These are phyloP conservation scores for Pseudopyrenochaeta lycopersici DNA, from an alignment of 2,329 filamentous ascomycete genomes.

Conservation along the genomic window DNA sequence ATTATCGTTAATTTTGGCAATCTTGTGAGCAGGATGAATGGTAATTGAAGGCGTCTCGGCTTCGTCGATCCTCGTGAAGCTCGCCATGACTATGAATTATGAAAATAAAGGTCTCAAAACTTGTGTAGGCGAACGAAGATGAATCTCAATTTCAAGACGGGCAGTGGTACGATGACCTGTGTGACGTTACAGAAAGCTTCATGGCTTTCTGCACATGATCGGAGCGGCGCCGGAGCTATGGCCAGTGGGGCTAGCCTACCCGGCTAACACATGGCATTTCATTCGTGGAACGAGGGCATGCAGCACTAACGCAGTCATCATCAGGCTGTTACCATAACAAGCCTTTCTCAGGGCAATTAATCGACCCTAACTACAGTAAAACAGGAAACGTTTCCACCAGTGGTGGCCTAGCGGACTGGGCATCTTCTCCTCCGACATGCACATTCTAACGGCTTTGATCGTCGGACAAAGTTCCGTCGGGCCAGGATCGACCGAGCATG, in stretches of 20 bases:
- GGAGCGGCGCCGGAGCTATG: conserved; percentile 12
- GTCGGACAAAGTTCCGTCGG: conserved; percentile 7
- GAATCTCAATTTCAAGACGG: background rate
- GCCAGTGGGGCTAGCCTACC: conserved; percentile 2
- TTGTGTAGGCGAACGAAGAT: background rate
- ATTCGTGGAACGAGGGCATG: conserved; percentile 14
- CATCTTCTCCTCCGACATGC: background rate
- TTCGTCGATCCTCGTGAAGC: conserved; percentile 73
- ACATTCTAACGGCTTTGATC: conserved; percentile 4
- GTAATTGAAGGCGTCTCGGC: conserved; percentile 70
- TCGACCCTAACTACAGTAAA: conserved; percentile 1
- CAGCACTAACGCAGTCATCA: background rate
- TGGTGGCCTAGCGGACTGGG: background rate
- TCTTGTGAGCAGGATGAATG: conserved; percentile 69
- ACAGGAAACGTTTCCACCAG: conserved; percentile 15
- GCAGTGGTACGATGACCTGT: conserved; percentile 13
- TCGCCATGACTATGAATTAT: conserved; percentile 66
- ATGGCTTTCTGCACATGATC: conserved; percentile 12
- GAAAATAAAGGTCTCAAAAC: background rate
- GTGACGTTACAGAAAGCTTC: conserved; percentile 18
- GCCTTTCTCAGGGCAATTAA: conserved; percentile 1
- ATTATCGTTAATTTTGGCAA: conserved; percentile 80
- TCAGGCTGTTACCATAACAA: conserved; percentile 1
- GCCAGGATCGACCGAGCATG: conserved; percentile 18
- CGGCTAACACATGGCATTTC: background rate